phyloP scores from a whole-genome alignment of 441 rosid species.

The Pelargonium cotyledonis region DNA sequence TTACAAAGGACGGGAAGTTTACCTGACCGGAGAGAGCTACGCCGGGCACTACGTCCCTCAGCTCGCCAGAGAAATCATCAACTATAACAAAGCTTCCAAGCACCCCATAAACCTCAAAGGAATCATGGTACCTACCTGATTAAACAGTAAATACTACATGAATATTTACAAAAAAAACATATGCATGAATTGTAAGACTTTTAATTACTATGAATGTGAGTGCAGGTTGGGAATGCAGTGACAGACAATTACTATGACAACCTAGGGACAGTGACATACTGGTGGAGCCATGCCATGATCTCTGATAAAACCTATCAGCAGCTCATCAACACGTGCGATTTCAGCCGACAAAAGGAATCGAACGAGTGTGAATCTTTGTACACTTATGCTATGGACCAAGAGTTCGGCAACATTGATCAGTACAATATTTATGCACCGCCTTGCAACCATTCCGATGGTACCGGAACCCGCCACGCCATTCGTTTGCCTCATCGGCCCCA shows the following conservation, averaged over 20 bases:
- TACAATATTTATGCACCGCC: conserved; percentile 87
- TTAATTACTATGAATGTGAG: not conserved
- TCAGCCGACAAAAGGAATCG: conserved; percentile 67
- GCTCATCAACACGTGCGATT: conserved; percentile 76
- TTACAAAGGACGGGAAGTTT: conserved; percentile 61
- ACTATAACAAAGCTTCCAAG: conserved; percentile 46
- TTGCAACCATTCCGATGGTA: conserved; percentile 75
- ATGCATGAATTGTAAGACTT: not conserved
- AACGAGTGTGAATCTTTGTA: conserved; percentile 81
- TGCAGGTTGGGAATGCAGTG: conserved; percentile 95
- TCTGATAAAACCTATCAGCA: conserved; percentile 77
- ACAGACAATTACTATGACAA: conserved; percentile 89
- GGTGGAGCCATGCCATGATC: conserved; percentile 99
- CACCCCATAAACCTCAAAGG: conserved; percentile 71
- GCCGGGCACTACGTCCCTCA: conserved; percentile 99
- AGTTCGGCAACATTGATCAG: conserved; percentile 94
- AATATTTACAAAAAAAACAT: not conserved
- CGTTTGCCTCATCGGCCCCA: conserved; percentile 71
- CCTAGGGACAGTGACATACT: conserved; percentile 86
- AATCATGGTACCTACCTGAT: conserved; percentile 60
- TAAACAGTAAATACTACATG: too few relatives aligned
- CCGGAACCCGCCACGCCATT: conserved; percentile 32
- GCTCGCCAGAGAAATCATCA: conserved; percentile 68
- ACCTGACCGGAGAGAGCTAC: conserved; percentile 87
- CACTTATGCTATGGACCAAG: conserved; percentile 85